A percentile compares a stretch with the other conserved stretches of the same genome.
Evolutionary conservation across 2,329 filamentous ascomycete species (phyloP).

Genomic region (Phyllosticta citriasiana): DNA sequence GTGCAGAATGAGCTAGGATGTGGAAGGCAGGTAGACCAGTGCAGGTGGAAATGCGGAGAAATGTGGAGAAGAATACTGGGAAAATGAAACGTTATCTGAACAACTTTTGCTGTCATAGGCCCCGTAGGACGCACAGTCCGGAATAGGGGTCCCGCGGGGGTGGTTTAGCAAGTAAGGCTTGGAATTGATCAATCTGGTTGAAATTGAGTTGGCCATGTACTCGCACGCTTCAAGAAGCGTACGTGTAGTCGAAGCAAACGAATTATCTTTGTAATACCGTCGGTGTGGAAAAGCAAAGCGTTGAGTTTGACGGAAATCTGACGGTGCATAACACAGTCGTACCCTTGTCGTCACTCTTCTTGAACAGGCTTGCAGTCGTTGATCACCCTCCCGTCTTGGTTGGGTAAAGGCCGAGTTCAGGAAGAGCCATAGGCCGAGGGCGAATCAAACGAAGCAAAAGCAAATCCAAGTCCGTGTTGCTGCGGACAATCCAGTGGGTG

Average conservation of each 20-base stretch:
- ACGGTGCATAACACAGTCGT: not conserved
- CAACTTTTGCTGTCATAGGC: not conserved
- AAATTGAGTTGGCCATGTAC: not conserved
- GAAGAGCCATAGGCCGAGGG: not conserved
- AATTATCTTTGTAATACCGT: not conserved
- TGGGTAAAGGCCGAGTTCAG: not conserved
- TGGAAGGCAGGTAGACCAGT: not conserved
- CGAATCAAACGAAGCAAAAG: not conserved
- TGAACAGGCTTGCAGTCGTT: not conserved
- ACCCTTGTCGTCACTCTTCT: not conserved
- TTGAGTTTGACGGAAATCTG: not conserved
- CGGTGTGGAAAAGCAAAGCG: not conserved
- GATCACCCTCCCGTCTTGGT: not conserved
- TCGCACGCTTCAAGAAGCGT: not conserved
- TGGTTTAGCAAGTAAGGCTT: not conserved
- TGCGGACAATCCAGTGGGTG: not conserved
- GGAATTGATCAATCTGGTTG: not conserved
- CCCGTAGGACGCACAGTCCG: not conserved
- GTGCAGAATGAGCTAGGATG: not conserved
- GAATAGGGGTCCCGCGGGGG: not conserved
- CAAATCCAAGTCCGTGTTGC: not conserved
- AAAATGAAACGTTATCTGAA: not conserved
- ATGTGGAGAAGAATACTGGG: not conserved
- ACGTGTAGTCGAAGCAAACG: not conserved
- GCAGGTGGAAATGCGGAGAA: not conserved